Base-by-base conservation (phyloP, 805 yeast genomes). In the Pichia occidentalis region DNA sequence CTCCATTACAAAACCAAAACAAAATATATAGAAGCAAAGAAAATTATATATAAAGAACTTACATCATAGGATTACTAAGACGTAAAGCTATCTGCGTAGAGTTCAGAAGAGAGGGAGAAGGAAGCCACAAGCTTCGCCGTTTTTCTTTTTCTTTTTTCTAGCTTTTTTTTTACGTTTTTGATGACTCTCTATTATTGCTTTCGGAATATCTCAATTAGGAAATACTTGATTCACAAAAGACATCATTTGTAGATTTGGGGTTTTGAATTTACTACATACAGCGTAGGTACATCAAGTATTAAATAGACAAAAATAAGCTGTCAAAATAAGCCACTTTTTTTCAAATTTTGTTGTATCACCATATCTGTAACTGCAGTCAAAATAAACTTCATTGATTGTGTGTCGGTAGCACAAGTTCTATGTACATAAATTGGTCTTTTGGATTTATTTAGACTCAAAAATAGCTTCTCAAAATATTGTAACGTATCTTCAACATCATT, bases 321-420 rank as follows among this genome's bases (percentile, higher is more conserved):
- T 26, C 50, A 83, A 48, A 83, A 69, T 32, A 86, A 64, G 4
- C 95, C 95, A 54, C 86, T 79, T 52, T 72, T 75, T 59, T 79
- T 76, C 57, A 90, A 61, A 54, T 84, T 88, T 51, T 83, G 83
- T 55, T 84, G 90, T 22, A 90, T 74, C 32, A 92, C 75, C 75
- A 86, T 70, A 62, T 92, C 97, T 1, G 97, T 86, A 7, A 87
- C 95, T 0, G 97, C 96, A 4, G 84, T 75, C 40, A 92, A 68
- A 13, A 92, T 96, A 53, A 88, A 90, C 53, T 75, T 73, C 95
- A 92, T 92, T 21, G 87, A 75, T 39, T 75, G 68, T 0, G 94
- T 75, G 57, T 92, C 97, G 0, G 98, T 92, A 0, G 98, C 98
- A 63, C 97, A 87, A 1, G 98, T 92, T 47, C 87, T 67, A 62